These are phyloP conservation scores for Neopestalotiopsis clavispora DNA, from an alignment of 2,329 filamentous ascomycete genomes.

Conservation along the genomic window DNA sequence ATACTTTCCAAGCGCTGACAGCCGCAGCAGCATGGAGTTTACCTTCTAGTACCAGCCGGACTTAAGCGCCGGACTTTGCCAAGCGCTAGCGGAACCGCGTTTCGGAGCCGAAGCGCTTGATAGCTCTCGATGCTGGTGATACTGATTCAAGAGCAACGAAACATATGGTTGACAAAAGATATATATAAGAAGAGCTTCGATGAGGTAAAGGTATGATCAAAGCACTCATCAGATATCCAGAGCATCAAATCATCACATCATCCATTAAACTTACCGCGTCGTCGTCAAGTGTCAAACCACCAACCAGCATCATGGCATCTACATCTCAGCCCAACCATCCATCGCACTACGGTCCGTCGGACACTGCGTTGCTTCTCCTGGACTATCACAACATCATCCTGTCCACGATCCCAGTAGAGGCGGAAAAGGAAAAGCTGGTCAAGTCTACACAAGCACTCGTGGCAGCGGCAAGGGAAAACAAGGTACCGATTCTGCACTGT, in stretches of 20 bases:
- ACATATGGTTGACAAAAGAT: background rate
- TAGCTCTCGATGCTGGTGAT: background rate
- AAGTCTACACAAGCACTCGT: constrained; percentile 19
- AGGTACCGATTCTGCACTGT: constrained; percentile 25
- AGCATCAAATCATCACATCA: background rate
- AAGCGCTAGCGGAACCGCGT: background rate
- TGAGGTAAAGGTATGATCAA: background rate
- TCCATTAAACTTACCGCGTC: background rate
- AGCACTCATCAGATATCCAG: background rate
- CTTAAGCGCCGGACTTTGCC: background rate
- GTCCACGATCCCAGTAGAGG: constrained; percentile 16
- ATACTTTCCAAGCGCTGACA: background rate
- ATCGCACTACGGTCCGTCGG: constrained; percentile 16
- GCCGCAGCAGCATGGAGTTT: background rate
- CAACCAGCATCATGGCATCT: background rate
- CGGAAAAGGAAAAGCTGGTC: constrained; percentile 17
- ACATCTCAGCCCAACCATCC: constrained; percentile 7
- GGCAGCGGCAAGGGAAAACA: constrained; percentile 20
- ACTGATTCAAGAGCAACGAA: background rate
- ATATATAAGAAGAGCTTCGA: background rate
- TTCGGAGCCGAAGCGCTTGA: background rate
- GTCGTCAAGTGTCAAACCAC: too few species aligned
- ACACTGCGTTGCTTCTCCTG: constrained; percentile 24
- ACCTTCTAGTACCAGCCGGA: background rate
- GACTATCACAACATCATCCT: constrained; percentile 23